Conservation (phyloP, 2,329 filamentous ascomycete genomes). For the Beauveria scarabaeidicola region DNA sequence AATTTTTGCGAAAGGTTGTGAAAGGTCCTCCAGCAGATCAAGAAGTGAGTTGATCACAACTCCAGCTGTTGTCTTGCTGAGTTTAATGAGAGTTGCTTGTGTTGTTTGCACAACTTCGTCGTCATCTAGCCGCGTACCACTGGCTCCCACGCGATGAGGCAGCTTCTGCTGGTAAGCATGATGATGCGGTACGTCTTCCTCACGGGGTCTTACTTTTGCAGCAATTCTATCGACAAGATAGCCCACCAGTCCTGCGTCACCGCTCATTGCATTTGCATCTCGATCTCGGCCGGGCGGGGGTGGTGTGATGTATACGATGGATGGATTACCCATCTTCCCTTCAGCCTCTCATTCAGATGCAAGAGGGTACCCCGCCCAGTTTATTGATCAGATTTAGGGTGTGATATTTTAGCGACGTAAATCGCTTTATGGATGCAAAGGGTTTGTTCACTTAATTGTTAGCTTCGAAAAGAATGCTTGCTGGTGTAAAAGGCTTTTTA, state of each 20-base stretch:
- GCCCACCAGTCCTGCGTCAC: slow-evolving; percentile 47
- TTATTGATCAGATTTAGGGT: too few species aligned
- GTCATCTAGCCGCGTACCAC: slow-evolving; percentile 46
- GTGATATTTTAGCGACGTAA: too few species aligned
- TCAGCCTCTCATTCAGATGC: too few species aligned
- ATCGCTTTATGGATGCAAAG: too few species aligned
- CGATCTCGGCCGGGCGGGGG: neutral
- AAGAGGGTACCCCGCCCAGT: too few species aligned
- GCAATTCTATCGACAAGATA: slow-evolving; percentile 51
- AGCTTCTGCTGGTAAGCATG: slow-evolving; percentile 32
- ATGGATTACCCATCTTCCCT: neutral
- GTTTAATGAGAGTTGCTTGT: slow-evolving; percentile 51
- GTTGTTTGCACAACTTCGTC: slow-evolving; percentile 55
- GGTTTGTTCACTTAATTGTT: too few species aligned
- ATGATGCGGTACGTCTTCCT: too few species aligned
- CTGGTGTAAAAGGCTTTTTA: too few species aligned
- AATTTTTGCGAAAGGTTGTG: slow-evolving; percentile 43
- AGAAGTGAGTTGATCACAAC: slow-evolving; percentile 50
- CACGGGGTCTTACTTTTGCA: slow-evolving; percentile 40
- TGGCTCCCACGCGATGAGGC: slow-evolving; percentile 53
- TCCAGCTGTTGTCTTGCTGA: slow-evolving; percentile 46
- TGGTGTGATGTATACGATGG: neutral
- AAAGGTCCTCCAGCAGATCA: slow-evolving; percentile 49
- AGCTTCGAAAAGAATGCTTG: too few species aligned
- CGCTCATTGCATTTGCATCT: slow-evolving; percentile 34